Percentiles rank a stretch among this genome's conserved stretches.
phyloP scores from a whole-genome alignment of 1,284 basidiomycete genomes.

The Apiotrichum siamense region DNA sequence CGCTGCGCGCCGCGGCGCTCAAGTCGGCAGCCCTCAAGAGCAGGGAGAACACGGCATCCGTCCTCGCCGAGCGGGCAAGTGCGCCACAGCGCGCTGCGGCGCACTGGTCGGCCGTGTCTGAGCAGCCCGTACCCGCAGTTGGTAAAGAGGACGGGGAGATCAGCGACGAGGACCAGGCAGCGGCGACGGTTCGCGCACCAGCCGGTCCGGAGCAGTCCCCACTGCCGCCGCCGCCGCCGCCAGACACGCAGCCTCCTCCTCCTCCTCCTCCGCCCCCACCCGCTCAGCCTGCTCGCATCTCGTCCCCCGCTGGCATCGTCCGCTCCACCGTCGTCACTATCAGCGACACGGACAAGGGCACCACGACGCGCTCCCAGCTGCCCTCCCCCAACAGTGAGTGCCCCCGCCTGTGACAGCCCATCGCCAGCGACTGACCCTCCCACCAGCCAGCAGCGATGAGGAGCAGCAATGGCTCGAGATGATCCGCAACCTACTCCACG shows the following conservation, averaged over 20 bases:
- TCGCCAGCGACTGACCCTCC: neutral
- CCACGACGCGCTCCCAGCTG: neutral
- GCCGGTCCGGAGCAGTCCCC: too few species aligned
- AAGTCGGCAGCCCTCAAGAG: conserved; percentile 6
- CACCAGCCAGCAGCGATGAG: conserved; percentile 19
- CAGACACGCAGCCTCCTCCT: neutral
- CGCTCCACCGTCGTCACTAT: conserved; percentile 15
- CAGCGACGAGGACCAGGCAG: conserved; percentile 4
- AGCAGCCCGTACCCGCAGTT: neutral
- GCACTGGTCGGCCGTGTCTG: neutral
- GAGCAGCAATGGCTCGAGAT: conserved; percentile 31
- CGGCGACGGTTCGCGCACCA: neutral
- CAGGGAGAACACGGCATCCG: neutral
- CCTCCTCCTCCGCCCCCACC: neutral
- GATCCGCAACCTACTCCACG: conserved; percentile 30
- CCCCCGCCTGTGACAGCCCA: too few species aligned
- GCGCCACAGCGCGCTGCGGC: neutral
- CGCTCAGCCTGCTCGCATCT: neutral
- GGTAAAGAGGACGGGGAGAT: conserved; percentile 17
- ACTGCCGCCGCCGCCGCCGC: neutral
- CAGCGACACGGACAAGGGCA: conserved; percentile 1
- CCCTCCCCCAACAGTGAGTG: conserved; percentile 1
- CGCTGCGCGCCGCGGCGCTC: conserved; percentile 8
- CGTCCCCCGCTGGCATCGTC: neutral
- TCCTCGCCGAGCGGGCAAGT: too few species aligned